Percentiles rank a stretch among this genome's conserved stretches.
These are phyloP conservation scores for Phytophthora gonapodyides DNA, from an alignment of 352 stramenopile genomes.

Conservation along the genomic window DNA sequence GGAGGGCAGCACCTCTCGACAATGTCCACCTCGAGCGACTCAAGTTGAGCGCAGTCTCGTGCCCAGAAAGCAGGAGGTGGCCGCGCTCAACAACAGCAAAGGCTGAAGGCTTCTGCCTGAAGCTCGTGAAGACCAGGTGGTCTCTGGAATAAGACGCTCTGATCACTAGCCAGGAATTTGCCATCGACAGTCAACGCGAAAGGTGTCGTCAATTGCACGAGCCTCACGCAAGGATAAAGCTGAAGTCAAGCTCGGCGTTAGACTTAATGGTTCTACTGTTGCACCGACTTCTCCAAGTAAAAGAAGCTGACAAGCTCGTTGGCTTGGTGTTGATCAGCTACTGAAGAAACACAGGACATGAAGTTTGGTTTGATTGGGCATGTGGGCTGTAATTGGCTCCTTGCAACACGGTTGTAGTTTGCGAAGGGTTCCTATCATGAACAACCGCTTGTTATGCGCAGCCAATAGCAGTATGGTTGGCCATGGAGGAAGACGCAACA, in stretches of 20 bases:
- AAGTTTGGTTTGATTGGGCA: slow-evolving; percentile 11
- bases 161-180: too few species aligned
- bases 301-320: too few species aligned
- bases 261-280: too few species aligned
- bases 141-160: too few species aligned
- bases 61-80: slow-evolving; percentile 12
- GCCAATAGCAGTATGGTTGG: slow-evolving; percentile 88
- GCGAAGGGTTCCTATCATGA: slow-evolving; percentile 91
- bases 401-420: slow-evolving; percentile 75
- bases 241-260: too few species aligned
- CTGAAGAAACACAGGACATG: not conserved
- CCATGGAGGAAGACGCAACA: slow-evolving; percentile 61
- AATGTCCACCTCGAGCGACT: not conserved
- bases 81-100: not conserved
- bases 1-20: slow-evolving; percentile 4
- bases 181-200: too few species aligned
- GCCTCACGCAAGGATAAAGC: too few species aligned
- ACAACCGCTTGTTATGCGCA: slow-evolving; percentile 88
- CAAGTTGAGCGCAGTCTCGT: not conserved
- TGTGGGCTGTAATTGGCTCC: slow-evolving; percentile 89
- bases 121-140: not conserved
- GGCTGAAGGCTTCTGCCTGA: too few species aligned
- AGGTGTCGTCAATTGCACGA: too few species aligned
- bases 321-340: not conserved
- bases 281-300: too few species aligned